Conservation (phyloP, 177 flowering plant genomes). For the Vitis hybrid region DNA sequence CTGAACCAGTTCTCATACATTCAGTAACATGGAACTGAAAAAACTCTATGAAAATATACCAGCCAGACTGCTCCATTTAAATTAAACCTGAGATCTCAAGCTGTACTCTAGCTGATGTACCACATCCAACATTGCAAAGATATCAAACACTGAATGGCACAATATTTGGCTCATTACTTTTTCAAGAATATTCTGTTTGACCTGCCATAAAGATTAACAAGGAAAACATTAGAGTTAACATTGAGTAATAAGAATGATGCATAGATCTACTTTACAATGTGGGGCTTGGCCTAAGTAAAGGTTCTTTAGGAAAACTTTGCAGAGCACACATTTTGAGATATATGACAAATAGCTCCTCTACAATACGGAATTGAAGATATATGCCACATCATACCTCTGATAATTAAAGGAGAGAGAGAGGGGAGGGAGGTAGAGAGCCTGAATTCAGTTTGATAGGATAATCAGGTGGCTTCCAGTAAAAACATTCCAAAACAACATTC, state of each 20-base stretch:
- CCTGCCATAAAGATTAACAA: conserved; percentile 25
- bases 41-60: background rate
- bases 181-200: conserved; percentile 26
- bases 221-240: background rate
- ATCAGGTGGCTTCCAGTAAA: background rate
- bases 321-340: no score
- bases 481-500: no score
- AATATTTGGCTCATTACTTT: conserved; percentile 57
- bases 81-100: conserved; percentile 50
- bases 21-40: conserved; percentile 10
- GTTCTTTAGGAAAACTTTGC: no score
- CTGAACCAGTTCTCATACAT: conserved; percentile 25
- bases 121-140: conserved; percentile 56
- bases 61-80: conserved; percentile 4
- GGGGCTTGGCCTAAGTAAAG: no score
- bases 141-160: conserved; percentile 66
- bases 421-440: background rate
- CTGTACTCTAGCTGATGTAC: conserved; percentile 49
- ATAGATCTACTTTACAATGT: no score
- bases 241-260: no score
- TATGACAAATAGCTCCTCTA: no score
- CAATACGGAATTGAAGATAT: no score
- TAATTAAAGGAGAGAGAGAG: no score
- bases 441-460: background rate
- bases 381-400: no score